Evolutionary conservation across 2,329 filamentous ascomycete species (phyloP).

Genomic region (Colletotrichum endophyticum): DNA sequence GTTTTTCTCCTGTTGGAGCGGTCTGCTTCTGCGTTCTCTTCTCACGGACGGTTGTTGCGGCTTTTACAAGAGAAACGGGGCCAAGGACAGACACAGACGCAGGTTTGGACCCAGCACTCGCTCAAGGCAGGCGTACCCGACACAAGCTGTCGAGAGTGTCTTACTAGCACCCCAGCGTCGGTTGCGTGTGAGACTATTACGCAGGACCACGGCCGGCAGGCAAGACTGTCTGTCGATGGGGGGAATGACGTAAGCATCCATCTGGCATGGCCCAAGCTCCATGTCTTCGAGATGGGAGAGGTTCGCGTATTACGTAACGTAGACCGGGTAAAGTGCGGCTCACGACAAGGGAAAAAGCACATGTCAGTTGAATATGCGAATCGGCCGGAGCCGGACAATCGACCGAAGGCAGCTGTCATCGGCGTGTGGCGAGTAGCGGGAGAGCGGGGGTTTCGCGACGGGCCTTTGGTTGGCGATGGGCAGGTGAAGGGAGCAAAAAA

Average conservation of each 20-base stretch:
- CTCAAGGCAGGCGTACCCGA: neutral
- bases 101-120: neutral
- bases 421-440: neutral
- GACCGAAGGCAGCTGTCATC: neutral
- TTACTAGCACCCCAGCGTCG: neutral
- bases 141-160: neutral
- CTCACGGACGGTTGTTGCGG: neutral
- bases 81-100: neutral
- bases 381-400: neutral
- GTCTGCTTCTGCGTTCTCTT: too few relatives aligned
- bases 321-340: neutral
- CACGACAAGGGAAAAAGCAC: neutral
- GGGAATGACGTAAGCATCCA: neutral
- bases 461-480: neutral
- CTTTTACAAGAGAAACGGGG: neutral
- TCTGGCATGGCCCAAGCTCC: neutral
- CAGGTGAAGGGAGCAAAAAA: neutral
- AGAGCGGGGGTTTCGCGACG: neutral
- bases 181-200: neutral
- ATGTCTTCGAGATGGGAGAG: neutral
- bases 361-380: neutral
- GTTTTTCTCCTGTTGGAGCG: too few relatives aligned
- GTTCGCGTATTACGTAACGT: neutral
- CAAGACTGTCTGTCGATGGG: too few relatives aligned
- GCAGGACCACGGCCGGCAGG: neutral